Percentiles rank a stretch among this genome's conserved stretches.
Conservation (phyloP, 257 asterid species). For the Lavandula angustifolia region DNA sequence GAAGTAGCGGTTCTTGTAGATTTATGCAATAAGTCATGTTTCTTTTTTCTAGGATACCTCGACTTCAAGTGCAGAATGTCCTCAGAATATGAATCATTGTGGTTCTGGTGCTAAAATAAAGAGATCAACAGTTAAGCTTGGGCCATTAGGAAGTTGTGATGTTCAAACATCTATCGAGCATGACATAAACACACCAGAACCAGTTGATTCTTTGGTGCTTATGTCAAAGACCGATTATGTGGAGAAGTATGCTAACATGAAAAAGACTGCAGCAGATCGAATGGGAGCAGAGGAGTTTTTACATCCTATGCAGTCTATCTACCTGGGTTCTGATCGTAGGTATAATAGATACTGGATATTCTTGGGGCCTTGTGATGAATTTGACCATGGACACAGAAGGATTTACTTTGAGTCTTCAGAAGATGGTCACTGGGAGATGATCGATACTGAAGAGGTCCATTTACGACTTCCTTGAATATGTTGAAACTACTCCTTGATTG, state of each 20-base stretch:
- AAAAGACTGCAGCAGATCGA: constrained; percentile 41
- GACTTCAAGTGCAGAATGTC: constrained; percentile 40
- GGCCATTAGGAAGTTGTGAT: constrained; percentile 40
- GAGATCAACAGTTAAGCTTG: constrained; percentile 59
- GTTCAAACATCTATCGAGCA: constrained; percentile 29
- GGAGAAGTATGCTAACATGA: constrained; percentile 44
- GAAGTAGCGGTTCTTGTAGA: not conserved
- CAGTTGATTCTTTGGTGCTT: constrained; percentile 69
- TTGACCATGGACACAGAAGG: constrained; percentile 95
- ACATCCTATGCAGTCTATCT: constrained; percentile 97
- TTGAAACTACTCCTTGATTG: constrained; percentile 11
- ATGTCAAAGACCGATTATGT: constrained; percentile 48
- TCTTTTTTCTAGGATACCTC: constrained; percentile 54
- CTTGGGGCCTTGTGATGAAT: constrained; percentile 93
- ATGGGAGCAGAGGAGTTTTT: constrained; percentile 47
- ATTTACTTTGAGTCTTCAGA: constrained; percentile 97
- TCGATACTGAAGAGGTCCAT: constrained; percentile 81
- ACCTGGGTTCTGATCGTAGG: constrained; percentile 96
- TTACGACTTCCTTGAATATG: constrained; percentile 18
- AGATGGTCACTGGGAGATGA: constrained; percentile 97
- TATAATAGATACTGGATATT: constrained; percentile 97
- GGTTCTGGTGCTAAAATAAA: constrained; percentile 89
- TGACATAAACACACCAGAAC: constrained; percentile 49
- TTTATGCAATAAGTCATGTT: constrained; percentile 3
- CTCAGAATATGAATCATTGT: constrained; percentile 37